Percentiles rank a stretch among this genome's conserved stretches.
phyloP scores from a whole-genome alignment of 176 grass and related monocot genomes.

The Triticum dicoccoides region DNA sequence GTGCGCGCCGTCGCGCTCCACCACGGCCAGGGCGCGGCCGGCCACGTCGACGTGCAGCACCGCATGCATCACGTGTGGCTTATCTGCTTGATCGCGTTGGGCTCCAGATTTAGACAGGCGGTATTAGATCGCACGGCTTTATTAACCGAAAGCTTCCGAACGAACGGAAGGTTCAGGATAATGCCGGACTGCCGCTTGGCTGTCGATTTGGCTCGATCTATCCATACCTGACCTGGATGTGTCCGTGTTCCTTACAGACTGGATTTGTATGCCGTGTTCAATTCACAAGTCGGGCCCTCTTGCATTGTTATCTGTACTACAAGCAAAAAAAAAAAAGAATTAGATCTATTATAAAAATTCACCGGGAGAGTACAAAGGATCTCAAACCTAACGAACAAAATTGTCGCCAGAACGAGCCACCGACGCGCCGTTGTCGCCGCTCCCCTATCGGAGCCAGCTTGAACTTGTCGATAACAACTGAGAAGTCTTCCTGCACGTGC shows the following conservation, averaged over 20 bases:
- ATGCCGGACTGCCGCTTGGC: not conserved
- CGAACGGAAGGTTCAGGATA: conserved; percentile 7
- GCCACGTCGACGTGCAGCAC: conserved; percentile 32
- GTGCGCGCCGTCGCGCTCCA: conserved; percentile 42
- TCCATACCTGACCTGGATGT: not conserved
- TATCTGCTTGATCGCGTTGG: not conserved
- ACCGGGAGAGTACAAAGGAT: no score
- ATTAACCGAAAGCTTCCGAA: not conserved
- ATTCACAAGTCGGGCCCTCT: not conserved
- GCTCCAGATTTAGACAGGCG: not conserved
- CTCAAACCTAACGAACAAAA: no score
- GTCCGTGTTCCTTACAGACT: not conserved
- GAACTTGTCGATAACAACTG: no score
- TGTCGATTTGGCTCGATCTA: not conserved
- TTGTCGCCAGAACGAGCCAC: no score
- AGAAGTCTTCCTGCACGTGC: no score
- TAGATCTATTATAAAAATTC: no score
- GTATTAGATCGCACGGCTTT: not conserved
- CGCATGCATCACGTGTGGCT: conserved; percentile 8
- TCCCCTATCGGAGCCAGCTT: no score
- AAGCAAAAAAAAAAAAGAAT: not conserved
- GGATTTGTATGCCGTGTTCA: not conserved
- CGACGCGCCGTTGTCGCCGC: no score
- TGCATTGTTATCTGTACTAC: no score
- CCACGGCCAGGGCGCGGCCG: conserved; percentile 30